These are phyloP conservation scores for Leptographium lundbergii DNA, from an alignment of 2,329 filamentous ascomycete genomes.

Conservation along the genomic window DNA sequence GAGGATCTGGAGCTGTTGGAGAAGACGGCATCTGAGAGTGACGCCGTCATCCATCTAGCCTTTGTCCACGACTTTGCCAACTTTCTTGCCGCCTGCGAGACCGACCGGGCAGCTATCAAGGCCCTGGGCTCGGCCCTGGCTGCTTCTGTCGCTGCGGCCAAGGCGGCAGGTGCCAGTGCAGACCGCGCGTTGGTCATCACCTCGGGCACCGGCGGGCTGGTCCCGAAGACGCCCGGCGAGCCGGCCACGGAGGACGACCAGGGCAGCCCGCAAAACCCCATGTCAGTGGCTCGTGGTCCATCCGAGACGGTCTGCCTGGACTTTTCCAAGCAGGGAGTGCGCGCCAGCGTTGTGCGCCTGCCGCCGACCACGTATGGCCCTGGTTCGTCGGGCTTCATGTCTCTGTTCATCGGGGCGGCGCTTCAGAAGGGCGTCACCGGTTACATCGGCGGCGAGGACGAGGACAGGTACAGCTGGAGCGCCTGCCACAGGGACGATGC, in stretches of 20 bases:
- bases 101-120: slow-evolving; percentile 22
- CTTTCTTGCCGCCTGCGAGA: slow-evolving; percentile 15
- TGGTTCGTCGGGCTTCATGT: slow-evolving; percentile 20
- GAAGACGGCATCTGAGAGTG: slow-evolving; percentile 18
- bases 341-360: slow-evolving; percentile 23
- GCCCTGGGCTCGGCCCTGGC: slow-evolving; percentile 21
- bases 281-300: slow-evolving; percentile 10
- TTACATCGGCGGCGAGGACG: slow-evolving; percentile 23
- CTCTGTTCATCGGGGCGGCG: slow-evolving; percentile 16
- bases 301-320: slow-evolving; percentile 16
- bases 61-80: slow-evolving; percentile 28
- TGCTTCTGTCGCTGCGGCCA: background rate
- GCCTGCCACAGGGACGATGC: slow-evolving; percentile 25
- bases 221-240: background rate
- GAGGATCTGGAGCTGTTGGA: slow-evolving; percentile 21
- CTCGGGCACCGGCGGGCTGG: slow-evolving; percentile 20
- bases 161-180: slow-evolving; percentile 11
- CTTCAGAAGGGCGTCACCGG: slow-evolving; percentile 16
- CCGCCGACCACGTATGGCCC: slow-evolving; percentile 25
- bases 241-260: slow-evolving; percentile 19
- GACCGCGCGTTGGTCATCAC: slow-evolving; percentile 23
- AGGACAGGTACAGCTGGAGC: slow-evolving; percentile 23
- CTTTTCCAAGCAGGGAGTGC: slow-evolving; percentile 18
- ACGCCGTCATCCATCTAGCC: slow-evolving; percentile 28
- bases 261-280: slow-evolving; percentile 6